Base-by-base conservation (phyloP, 108 stramenopile genomes). In the Skeletonema grethae region DNA sequence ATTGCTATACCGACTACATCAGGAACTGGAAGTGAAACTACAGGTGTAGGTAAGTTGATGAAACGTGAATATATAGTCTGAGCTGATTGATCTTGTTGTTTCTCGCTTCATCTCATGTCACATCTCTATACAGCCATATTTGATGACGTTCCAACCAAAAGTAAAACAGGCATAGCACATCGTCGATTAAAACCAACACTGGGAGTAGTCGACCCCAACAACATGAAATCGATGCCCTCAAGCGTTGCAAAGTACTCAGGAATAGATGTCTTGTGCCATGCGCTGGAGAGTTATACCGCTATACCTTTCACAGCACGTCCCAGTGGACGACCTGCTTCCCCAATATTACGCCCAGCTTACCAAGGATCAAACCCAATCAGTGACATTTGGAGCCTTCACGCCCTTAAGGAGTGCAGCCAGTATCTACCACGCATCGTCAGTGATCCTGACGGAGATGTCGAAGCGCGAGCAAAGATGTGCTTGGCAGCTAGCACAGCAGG, bases 1-100 rank as follows among this genome's bases (percentile, higher is more conserved):
- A 76, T 88, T 81, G 82, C 84, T 43, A 81, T 88, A 57, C 87
- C 87, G 4, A 88, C 87, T 3, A 88, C 87, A 10, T 84, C 87
- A 0, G 87, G 87, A n/a, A 88, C 87, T 9, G 87, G 87, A 1
- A 74, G 72, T 43, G 87, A 88, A 63, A 85, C 84, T 2, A 87
- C 87, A 16, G 82, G 84, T 24, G 36, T 38, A 10, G 36, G 36
- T 38, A 38, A 38, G 36, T 38, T 11, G 0, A 11, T 38, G 36
- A 11, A 38, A 38, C 36, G 10, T 38, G 36, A 11, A 38, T n/a
- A n/a, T n/a, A 1, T 11, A 28, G 36, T 0, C 10, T 38, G 36
- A 38, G 36, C 1, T 10, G 36, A 8, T 36, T 1, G 7, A 34
- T 7, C 32, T 2, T 38, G 2, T 38, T 1, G 2, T 38, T 38